Evolutionary conservation across 2,329 filamentous ascomycete genomes (phyloP), one percentile per base, ranked within the genome.

Genomic region (Saccharata proteae): DNA sequence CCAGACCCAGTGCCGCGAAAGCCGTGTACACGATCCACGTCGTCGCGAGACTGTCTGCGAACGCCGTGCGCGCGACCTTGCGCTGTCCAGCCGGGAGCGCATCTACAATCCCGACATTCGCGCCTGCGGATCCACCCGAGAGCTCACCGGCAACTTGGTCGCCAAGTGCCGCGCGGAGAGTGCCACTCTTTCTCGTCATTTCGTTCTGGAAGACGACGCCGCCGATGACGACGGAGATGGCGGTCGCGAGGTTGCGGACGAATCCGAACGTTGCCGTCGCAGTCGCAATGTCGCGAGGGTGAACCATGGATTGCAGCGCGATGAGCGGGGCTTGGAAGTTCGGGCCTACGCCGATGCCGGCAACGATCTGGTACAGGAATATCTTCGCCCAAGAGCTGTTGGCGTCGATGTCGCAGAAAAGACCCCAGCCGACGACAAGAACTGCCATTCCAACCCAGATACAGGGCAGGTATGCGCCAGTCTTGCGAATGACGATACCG

Each of bases 161-260:
- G 0, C 68, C 68, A 0, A 81, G 61, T 4, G 65, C 52, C 17
- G 55, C 43, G 14, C 57, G 52, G 17, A 80, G 62, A 6, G 47
- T 45, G 4, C 56, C 45, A 16, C 65, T 60, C 42, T 73, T 68
- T 27, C 59, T 61, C 40, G 71, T 57, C 74, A 84, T 81, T 37
- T 68, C 59, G 49, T 86, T 85, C 54, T 83, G 76, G 57, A 86
- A 85, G 21, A 86, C 68, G 26, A 83, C 78, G n/a, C 78, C 74
- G 15, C 81, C 81, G 22, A 85, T 63, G 2, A 83, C 78, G 31
- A 84, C 68, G 0, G 74, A 75, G 13, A 77, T 68, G 3, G 74
- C 68, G 0, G 74, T 80, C 7, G 74, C 75, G 3, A 85, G 58
- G 42, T 80, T 78, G 13, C 80, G 71, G 6, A 76, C 63, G 47